Base-by-base conservation (phyloP, 345 rosid species). In the Noccaea bulbosa region DNA sequence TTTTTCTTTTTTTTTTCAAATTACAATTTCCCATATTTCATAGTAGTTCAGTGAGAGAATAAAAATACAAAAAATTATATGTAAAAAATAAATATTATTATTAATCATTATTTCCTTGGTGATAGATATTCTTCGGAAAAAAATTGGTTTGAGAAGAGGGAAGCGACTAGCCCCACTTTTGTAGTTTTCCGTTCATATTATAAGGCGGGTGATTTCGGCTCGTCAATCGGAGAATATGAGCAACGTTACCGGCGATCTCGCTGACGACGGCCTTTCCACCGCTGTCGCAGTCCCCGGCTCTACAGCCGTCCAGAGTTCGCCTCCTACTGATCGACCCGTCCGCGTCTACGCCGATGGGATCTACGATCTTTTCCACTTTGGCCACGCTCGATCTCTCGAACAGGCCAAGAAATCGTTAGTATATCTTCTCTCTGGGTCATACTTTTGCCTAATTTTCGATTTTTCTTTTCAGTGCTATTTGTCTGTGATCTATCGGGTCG, bases 311-410 rank as follows among this genome's bases (percentile, higher is more conserved):
- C 24, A 44, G 37, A 27, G 32, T 15, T 30, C 72, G 24, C 68
- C 82, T 74, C 83, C 80, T 5, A 60, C 85, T 11, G 86, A 78
- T 74, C 82, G 79, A 30, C 90, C 90, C n/a, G 80, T 87, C 24
- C 88, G 98, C 32, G 95, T 93, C 58, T 93, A 90, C 79, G 98
- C 98, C 69, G 97, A 93, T 72, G 98, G 98, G 82, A 93, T 93
- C 90, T 93, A 93, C 80, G 98, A 93, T 86, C 97, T 93, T 62
- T 90, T 93, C 82, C 98, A 93, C 73, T 93, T 90, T 46, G 98
- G 98, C 62, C 98, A 90, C 75, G 98, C 98, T 71, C 82, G 97
- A 70, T 86, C 98, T 24, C 97, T 93, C 74, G 98, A 93, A 40
- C 98, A 93, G 46, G 97, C 98, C 71, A 93, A 93, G 81, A 84